A percentile compares a stretch with the other conserved stretches of the same genome.
phyloP scores from a whole-genome alignment of 768 basidiomycete genomes.

The Gelatoporia subvermispora region DNA sequence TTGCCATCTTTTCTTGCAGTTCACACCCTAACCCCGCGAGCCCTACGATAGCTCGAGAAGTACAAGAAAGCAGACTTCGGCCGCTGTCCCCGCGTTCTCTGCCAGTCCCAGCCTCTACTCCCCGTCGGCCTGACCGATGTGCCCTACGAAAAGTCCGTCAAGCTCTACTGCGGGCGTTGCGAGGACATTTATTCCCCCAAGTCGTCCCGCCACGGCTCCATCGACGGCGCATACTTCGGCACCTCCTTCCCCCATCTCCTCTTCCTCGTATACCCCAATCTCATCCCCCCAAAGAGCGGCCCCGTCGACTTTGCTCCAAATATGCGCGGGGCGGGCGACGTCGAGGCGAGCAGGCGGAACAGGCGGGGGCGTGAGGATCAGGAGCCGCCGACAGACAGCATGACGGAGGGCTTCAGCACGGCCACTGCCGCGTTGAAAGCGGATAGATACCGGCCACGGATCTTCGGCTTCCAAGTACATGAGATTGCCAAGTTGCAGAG shows the following conservation, averaged over 20 bases:
- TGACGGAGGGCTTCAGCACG: constrained; percentile 70
- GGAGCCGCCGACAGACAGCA: constrained; percentile 44
- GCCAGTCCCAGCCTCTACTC: constrained; percentile 90
- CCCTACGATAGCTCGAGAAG: constrained; percentile 73
- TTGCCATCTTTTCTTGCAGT: background rate
- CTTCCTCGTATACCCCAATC: constrained; percentile 93
- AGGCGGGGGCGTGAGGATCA: constrained; percentile 41
- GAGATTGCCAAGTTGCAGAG: constrained; percentile 90
- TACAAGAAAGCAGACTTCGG: constrained; percentile 99
- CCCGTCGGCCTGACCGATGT: constrained; percentile 95
- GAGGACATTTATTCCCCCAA: constrained; percentile 99
- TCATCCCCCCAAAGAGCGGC: constrained; percentile 79
- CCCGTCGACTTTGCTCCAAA: constrained; percentile 35
- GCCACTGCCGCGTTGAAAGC: constrained; percentile 82
- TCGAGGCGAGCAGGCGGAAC: constrained; percentile 27
- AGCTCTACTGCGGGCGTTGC: constrained; percentile 96
- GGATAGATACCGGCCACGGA: constrained; percentile 87
- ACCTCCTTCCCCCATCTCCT: constrained; percentile 96
- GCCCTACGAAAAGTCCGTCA: constrained; percentile 98
- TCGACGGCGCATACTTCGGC: constrained; percentile 98
- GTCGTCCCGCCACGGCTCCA: constrained; percentile 92
- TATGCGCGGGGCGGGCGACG: constrained; percentile 21
- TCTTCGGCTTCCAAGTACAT: constrained; percentile 95
- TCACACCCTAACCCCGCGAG: background rate
- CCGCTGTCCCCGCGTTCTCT: constrained; percentile 95